Evolutionary conservation across 169 alveolate genomes (phyloP).

Genomic region (Eimeria brunetti): DNA sequence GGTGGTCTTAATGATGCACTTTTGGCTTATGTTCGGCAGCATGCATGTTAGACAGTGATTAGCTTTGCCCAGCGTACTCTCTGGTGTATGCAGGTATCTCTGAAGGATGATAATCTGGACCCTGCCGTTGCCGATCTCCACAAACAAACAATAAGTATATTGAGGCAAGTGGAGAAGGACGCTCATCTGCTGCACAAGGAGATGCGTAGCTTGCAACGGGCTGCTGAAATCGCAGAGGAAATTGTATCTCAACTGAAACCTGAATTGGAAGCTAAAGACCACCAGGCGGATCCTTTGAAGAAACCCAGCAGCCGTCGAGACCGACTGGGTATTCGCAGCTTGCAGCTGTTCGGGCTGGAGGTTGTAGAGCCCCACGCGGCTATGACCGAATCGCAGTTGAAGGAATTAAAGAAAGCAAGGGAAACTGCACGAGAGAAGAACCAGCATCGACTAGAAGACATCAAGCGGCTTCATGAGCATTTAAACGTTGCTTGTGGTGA

Average conservation of each 20-base stretch:
- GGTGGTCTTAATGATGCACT: too few species aligned
- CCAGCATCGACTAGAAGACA: background rate
- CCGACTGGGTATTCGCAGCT: background rate
- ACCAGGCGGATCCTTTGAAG: background rate
- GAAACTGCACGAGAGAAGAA: slow-evolving; percentile 3
- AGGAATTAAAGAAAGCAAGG: slow-evolving; percentile 5
- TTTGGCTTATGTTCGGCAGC: too few species aligned
- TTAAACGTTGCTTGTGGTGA: slow-evolving; percentile 35
- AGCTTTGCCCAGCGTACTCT: background rate
- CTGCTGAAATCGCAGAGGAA: slow-evolving; percentile 16
- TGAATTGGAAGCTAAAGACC: background rate
- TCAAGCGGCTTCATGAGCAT: background rate
- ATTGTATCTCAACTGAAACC: slow-evolving; percentile 4
- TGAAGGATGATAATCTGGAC: background rate
- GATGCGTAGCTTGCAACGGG: slow-evolving; percentile 37
- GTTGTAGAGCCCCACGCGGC: slow-evolving; percentile 24
- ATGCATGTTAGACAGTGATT: background rate
- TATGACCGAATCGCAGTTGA: slow-evolving; percentile 21
- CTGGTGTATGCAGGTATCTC: background rate
- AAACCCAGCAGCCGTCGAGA: background rate
- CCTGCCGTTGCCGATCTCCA: background rate
- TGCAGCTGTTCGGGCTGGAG: background rate
- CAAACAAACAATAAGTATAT: background rate
- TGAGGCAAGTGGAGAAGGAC: background rate
- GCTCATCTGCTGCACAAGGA: slow-evolving; percentile 32